These are phyloP conservation scores for Parastagonospora nodorum DNA, from an alignment of 2,329 filamentous ascomycete species.

Conservation along the genomic window DNA sequence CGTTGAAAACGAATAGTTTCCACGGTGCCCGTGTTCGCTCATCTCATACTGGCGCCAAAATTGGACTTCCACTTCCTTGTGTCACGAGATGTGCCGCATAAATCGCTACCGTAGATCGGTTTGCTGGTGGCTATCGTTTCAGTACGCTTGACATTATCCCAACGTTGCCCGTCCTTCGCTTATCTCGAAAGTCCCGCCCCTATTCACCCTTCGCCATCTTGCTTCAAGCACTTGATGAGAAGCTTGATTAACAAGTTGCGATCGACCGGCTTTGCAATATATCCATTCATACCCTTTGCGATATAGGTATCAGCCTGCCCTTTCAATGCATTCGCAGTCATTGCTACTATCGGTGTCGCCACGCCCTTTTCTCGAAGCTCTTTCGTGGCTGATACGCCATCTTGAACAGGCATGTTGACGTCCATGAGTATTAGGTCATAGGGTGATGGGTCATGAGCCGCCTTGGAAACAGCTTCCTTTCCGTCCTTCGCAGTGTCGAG, in stretches of 20 bases:
- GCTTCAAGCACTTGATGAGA: constrained; percentile 40
- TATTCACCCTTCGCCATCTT: constrained; percentile 10
- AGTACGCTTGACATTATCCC: too few species aligned
- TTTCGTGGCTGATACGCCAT: constrained; percentile 35
- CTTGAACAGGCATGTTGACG: constrained; percentile 42
- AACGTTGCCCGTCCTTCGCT: too few species aligned
- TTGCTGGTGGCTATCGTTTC: too few species aligned
- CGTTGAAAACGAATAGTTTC: too few species aligned
- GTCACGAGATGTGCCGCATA: too few species aligned
- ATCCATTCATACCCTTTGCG: constrained; percentile 61
- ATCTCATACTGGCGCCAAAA: too few species aligned
- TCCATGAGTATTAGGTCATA: constrained; percentile 45
- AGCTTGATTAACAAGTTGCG: constrained; percentile 54
- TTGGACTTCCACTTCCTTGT: too few species aligned
- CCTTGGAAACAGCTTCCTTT: constrained; percentile 47
- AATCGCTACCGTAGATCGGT: too few species aligned
- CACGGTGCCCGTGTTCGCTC: too few species aligned
- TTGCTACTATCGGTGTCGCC: constrained; percentile 56
- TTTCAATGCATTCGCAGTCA: constrained; percentile 62
- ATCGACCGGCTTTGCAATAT: constrained; percentile 61
- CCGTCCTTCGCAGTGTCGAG: constrained; percentile 51
- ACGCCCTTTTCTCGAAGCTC: constrained; percentile 28
- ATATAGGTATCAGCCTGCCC: constrained; percentile 61
- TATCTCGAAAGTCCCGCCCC: not conserved
- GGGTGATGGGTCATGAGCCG: constrained; percentile 9